Percentiles rank a stretch among this genome's conserved stretches.
Conservation (phyloP, 1,284 basidiomycete species). For the Blastosporella zonata region DNA sequence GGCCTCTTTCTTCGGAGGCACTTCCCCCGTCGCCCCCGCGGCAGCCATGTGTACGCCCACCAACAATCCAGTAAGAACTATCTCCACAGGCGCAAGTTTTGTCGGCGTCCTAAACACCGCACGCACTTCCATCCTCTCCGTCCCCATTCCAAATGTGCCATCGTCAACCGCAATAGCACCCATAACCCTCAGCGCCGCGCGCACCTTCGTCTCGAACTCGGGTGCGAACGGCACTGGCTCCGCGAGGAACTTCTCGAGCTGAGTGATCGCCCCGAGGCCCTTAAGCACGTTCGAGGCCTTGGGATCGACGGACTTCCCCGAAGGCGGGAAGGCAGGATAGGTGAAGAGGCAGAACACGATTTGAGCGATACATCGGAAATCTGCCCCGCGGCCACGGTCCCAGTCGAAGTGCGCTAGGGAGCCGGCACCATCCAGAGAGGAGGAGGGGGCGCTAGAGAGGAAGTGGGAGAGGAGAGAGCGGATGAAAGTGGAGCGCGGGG, state of each 20-base stretch:
- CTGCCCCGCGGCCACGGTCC: conserved; percentile 56
- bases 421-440: conserved; percentile 36
- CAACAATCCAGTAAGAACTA: conserved; percentile 51
- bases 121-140: conserved; percentile 1
- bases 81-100: conserved; percentile 48
- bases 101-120: conserved; percentile 8
- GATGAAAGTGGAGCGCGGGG: conserved; percentile 50
- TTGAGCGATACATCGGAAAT: conserved; percentile 60
- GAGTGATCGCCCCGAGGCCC: conserved; percentile 32
- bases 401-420: conserved; percentile 50
- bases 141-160: not conserved
- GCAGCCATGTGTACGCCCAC: conserved; percentile 38
- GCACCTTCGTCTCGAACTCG: conserved; percentile 33
- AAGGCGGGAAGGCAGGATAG: conserved; percentile 17
- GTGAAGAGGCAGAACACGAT: conserved; percentile 50
- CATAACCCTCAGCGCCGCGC: conserved; percentile 27
- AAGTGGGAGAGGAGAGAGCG: conserved; percentile 47
- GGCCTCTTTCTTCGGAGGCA: conserved; percentile 1
- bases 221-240: conserved; percentile 29
- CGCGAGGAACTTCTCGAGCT: conserved; percentile 56
- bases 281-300: conserved; percentile 22
- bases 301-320: no score
- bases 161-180: conserved; percentile 10
- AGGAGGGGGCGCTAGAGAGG: conserved; percentile 44
- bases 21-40: not conserved